Evolutionary conservation across 495 filamentous ascomycete species (phyloP).

Genomic region (Penicillium samsonianum): DNA sequence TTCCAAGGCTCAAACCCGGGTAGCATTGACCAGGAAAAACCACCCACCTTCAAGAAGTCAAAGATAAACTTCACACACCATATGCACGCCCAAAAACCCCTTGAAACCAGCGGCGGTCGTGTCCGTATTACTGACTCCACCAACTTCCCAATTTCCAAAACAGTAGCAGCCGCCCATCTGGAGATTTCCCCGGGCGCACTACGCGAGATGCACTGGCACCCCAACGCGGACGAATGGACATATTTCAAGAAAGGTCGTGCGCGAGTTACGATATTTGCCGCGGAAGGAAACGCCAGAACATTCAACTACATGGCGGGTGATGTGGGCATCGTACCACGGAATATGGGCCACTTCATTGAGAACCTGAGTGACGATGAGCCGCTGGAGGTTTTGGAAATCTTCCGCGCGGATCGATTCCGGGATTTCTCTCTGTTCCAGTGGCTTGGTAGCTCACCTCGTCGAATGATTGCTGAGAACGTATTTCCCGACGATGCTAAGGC

Average conservation of each 20-base stretch:
- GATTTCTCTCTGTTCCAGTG: slow-evolving; percentile 70
- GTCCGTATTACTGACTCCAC: slow-evolving; percentile 66
- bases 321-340: slow-evolving; percentile 61
- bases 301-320: slow-evolving; percentile 62
- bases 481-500: slow-evolving; percentile 56
- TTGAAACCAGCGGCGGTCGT: slow-evolving; percentile 54
- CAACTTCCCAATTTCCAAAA: slow-evolving; percentile 66
- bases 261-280: slow-evolving; percentile 65
- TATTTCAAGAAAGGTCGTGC: slow-evolving; percentile 71
- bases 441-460: slow-evolving; percentile 64
- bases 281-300: slow-evolving; percentile 59
- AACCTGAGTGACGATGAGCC: slow-evolving; percentile 59
- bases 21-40: slow-evolving; percentile 48
- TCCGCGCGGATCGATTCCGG: slow-evolving; percentile 57
- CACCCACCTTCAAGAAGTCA: slow-evolving; percentile 55
- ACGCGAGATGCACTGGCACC: slow-evolving; percentile 78
- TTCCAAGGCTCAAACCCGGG: slow-evolving; percentile 61
- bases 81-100: slow-evolving; percentile 59
- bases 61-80: slow-evolving; percentile 61
- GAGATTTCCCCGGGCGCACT: slow-evolving; percentile 57
- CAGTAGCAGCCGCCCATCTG: slow-evolving; percentile 63
- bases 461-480: slow-evolving; percentile 61
- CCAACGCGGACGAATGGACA: slow-evolving; percentile 73
- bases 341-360: slow-evolving; percentile 64
- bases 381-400: slow-evolving; percentile 61